phyloP scores from a whole-genome alignment of 2,329 filamentous ascomycete genomes.

The Diaporthe ilicicola region DNA sequence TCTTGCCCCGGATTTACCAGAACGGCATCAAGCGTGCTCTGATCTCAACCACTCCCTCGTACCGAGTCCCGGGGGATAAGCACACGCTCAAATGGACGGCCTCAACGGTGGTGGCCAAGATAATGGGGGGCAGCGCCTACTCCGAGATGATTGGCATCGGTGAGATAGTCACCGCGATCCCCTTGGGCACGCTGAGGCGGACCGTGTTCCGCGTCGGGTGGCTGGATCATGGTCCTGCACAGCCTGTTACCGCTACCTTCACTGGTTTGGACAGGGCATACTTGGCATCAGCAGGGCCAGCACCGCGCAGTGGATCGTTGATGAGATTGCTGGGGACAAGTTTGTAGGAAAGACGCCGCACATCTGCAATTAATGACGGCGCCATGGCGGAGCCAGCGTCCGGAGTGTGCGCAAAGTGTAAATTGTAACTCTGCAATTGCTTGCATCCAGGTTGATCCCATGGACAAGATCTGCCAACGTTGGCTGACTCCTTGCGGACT shows the following conservation, averaged over 20 bases:
- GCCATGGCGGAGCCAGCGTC: background rate
- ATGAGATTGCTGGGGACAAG: background rate
- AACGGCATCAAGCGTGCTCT: background rate
- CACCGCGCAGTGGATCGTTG: background rate
- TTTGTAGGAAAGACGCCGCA: background rate
- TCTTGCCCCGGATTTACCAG: background rate
- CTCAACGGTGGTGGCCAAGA: background rate
- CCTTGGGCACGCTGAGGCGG: background rate
- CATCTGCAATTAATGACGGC: background rate
- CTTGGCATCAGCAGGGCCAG: background rate
- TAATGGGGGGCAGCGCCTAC: background rate
- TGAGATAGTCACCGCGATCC: background rate
- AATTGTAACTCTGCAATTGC: too few relatives aligned
- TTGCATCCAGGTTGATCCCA: too few relatives aligned
- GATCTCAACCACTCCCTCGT: background rate
- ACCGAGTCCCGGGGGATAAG: background rate
- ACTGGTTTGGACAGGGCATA: background rate
- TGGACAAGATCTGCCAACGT: background rate
- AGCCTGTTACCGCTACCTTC: background rate
- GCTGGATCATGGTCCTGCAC: background rate
- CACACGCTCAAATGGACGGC: background rate
- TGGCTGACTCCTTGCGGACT: background rate
- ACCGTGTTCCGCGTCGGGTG: slow-evolving; percentile 2
- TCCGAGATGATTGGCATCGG: background rate
- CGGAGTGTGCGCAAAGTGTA: background rate